Base-by-base conservation (phyloP, 495 filamentous ascomycete species). In the Hypoxylon trugodes region DNA sequence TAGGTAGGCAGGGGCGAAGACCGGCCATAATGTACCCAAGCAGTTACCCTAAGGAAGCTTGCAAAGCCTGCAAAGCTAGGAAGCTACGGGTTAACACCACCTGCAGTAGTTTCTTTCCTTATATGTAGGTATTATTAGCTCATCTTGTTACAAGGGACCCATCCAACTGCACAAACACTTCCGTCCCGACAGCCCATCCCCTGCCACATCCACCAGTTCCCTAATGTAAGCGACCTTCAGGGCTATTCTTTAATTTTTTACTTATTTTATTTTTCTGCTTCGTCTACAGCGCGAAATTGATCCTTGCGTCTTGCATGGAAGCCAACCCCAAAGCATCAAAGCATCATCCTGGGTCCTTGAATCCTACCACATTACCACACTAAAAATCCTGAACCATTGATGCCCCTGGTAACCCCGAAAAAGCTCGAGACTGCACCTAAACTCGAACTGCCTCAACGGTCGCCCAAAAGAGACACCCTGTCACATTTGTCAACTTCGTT, bases 391-490 rank as follows among this genome's bases (percentile, higher is more conserved):
- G 58, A 59, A 56, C 57, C 48, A 37, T 32, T 28, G 43, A 30
- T 9, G 40, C 63, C 52, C 40, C 45, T 56, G 38, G 48, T 32
- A 42, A 57, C 26, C 51, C 43, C 50, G 26, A 51, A 36, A 24
- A 28, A 54, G 41, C 46, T 57, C 42, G 46, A 49, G 40, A 59
- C 53, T 49, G 48, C 38, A 47, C 15, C 63, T 54, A 59, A 67
- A 52, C 57, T 67, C 47, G 58, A 60, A 67, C 52, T 43, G 58
- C 52, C 37, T 61, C 52, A 58, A 61, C 57, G 38, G 41, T 19
- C 56, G 42, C 48, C 64, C 35, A 59, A 59, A 67, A 61, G 47
- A 67, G 58, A 32, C 48, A 57, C 48, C 38, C 51, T 65, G 54
- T 38, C 35, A 47, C 37, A 46, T 28, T 28, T 21, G 19, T 13